These are phyloP conservation scores for Phytophthora tubulina DNA, from an alignment of 352 stramenopile species.

Conservation along the genomic window DNA sequence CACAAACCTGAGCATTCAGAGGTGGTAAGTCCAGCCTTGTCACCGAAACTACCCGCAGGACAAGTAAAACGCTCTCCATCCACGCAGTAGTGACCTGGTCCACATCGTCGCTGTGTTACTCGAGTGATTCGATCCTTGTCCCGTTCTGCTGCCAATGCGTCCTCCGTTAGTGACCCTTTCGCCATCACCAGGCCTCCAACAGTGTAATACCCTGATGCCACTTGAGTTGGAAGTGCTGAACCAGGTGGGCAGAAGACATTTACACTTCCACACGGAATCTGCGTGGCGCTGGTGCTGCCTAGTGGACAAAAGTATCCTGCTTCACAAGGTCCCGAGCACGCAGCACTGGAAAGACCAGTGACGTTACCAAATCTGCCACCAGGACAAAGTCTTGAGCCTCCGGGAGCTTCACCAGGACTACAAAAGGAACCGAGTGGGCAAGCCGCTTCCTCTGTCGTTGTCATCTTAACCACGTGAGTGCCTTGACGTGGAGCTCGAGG, in stretches of 20 bases:
- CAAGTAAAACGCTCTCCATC: slow-evolving; percentile 43
- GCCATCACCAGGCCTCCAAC: slow-evolving; percentile 11
- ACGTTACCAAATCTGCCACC: slow-evolving; percentile 70
- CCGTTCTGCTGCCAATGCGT: slow-evolving; percentile 17
- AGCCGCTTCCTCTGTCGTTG: slow-evolving; percentile 16
- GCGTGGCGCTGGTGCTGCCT: slow-evolving; percentile 52
- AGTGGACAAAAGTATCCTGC: slow-evolving; percentile 68
- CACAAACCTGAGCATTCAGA: slow-evolving; percentile 70
- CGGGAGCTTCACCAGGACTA: slow-evolving; percentile 41
- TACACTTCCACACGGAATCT: slow-evolving; percentile 48
- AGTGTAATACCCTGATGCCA: slow-evolving; percentile 62
- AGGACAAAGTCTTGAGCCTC: slow-evolving; percentile 54
- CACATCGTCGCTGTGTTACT: slow-evolving; percentile 55
- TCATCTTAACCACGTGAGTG: slow-evolving; percentile 42
- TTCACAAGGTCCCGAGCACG: slow-evolving; percentile 62
- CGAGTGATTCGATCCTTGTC: slow-evolving; percentile 36
- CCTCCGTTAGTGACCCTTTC: slow-evolving; percentile 17
- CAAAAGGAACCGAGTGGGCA: slow-evolving; percentile 67
- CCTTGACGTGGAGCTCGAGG: slow-evolving; percentile 32
- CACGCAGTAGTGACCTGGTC: slow-evolving; percentile 73
- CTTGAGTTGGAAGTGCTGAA: slow-evolving; percentile 44
- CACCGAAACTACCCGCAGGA: slow-evolving; percentile 70
- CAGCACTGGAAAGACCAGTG: slow-evolving; percentile 43
- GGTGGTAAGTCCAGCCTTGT: slow-evolving; percentile 41
- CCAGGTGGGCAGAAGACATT: slow-evolving; percentile 61